A percentile compares a stretch with the other conserved stretches of the same genome.
phyloP scores from a whole-genome alignment of 306 rosid genomes.

The Aeschynomene evenia region DNA sequence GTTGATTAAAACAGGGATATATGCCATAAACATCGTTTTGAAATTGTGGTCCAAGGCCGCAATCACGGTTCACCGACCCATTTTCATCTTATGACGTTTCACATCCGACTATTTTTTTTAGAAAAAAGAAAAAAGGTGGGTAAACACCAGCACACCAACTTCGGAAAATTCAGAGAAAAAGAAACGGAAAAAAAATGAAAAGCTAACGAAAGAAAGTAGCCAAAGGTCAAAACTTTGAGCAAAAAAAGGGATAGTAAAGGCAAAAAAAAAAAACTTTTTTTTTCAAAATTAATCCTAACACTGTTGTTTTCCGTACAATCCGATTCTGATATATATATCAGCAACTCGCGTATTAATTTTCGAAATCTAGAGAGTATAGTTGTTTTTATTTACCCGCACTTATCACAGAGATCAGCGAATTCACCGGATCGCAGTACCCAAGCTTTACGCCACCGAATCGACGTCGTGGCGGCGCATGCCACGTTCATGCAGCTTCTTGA shows the following conservation, averaged over 20 bases:
- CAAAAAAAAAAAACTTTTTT: constrained; percentile 6
- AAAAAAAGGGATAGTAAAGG: background rate
- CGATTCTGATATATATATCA: background rate
- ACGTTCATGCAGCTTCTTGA: constrained; percentile 69
- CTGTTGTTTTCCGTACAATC: constrained; percentile 24
- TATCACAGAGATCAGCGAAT: constrained; percentile 80
- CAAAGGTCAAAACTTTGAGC: constrained; percentile 21
- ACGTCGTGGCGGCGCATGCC: constrained; percentile 58
- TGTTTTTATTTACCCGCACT: constrained; percentile 73
- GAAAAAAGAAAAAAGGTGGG: background rate
- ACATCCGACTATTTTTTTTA: background rate
- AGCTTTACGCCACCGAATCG: constrained; percentile 83
- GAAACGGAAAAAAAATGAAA: background rate
- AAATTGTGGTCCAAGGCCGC: constrained; percentile 10
- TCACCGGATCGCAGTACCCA: constrained; percentile 97
- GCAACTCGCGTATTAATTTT: constrained; percentile 8
- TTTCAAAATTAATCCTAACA: background rate
- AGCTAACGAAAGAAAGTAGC: background rate
- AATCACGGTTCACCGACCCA: background rate
- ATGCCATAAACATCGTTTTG: constrained; percentile 2
- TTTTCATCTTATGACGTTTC: constrained; percentile 13
- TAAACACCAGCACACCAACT: constrained; percentile 21
- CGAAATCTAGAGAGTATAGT: constrained; percentile 3
- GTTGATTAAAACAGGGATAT: background rate
- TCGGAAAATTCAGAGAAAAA: background rate